Evolutionary conservation across 345 rosid genomes (phyloP).

Genomic region (Orychophragmus violaceus): DNA sequence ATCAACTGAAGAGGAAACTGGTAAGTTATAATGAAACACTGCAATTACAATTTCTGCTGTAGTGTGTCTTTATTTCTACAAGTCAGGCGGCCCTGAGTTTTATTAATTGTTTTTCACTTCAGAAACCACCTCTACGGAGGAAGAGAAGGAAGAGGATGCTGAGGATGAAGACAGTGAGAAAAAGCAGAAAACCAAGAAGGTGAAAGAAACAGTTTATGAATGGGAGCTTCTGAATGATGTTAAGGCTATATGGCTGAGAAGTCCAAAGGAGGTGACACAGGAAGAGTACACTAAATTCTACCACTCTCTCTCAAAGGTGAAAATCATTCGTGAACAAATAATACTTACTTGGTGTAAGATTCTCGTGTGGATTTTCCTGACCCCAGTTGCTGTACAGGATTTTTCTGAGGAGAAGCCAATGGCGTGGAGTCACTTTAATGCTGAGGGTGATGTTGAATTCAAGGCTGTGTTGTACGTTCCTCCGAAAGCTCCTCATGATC

Average conservation of each 20-base stretch:
- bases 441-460: slow-evolving; percentile 98
- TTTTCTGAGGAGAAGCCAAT: slow-evolving; percentile 80
- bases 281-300: slow-evolving; percentile 93
- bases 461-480: slow-evolving; percentile 91
- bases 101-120: slow-evolving; percentile 29
- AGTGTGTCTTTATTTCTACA: neutral
- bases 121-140: slow-evolving; percentile 57
- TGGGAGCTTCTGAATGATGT: slow-evolving; percentile 97
- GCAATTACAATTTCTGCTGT: neutral
- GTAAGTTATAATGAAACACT: slow-evolving; percentile 32
- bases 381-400: slow-evolving; percentile 47
- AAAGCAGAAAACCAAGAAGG: slow-evolving; percentile 69
- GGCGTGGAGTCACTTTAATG: slow-evolving; percentile 89
- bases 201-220: slow-evolving; percentile 75
- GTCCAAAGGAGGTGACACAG: slow-evolving; percentile 91
- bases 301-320: slow-evolving; percentile 81
- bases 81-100: neutral
- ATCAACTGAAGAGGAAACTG: slow-evolving; percentile 63
- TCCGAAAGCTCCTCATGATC: slow-evolving; percentile 92
- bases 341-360: neutral
- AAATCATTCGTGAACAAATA: neutral
- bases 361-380: slow-evolving; percentile 7
- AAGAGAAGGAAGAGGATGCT: slow-evolving; percentile 54
- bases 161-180: slow-evolving; percentile 74
- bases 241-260: slow-evolving; percentile 95